phyloP scores from a whole-genome alignment of 306 rosid species.

The Vachellia collinsii region DNA sequence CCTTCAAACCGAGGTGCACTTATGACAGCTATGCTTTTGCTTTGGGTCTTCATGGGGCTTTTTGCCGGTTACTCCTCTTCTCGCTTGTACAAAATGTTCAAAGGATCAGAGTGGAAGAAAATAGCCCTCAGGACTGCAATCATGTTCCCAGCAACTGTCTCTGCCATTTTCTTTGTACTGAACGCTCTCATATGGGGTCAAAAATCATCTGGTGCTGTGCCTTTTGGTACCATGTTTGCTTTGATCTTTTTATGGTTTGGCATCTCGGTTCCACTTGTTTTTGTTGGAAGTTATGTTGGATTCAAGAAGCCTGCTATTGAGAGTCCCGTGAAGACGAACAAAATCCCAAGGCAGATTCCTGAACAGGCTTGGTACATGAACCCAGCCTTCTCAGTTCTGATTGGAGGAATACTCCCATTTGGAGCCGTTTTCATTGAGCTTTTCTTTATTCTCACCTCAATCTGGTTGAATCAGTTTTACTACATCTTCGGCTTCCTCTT shows the following conservation, averaged over 20 bases:
- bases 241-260: slow-evolving; percentile 95
- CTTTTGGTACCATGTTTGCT: slow-evolving; percentile 98
- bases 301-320: slow-evolving; percentile 97
- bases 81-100: slow-evolving; percentile 88
- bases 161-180: slow-evolving; percentile 71
- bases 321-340: slow-evolving; percentile 95
- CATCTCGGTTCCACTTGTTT: slow-evolving; percentile 94
- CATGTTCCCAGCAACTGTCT: slow-evolving; percentile 78
- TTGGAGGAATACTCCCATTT: slow-evolving; percentile 96
- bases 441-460: slow-evolving; percentile 97
- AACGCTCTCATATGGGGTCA: slow-evolving; percentile 94
- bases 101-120: slow-evolving; percentile 94
- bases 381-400: slow-evolving; percentile 81
- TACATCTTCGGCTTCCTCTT: slow-evolving; percentile 98
- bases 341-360: slow-evolving; percentile 98
- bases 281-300: slow-evolving; percentile 90
- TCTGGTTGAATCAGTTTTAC: slow-evolving; percentile 99
- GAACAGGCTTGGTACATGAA: slow-evolving; percentile 99
- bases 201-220: slow-evolving; percentile 98
- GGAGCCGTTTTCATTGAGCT: slow-evolving; percentile 98
- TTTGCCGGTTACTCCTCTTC: slow-evolving; percentile 89
- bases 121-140: slow-evolving; percentile 81
- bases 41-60: slow-evolving; percentile 97
- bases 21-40: slow-evolving; percentile 98
- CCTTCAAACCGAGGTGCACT: slow-evolving; percentile 98